A percentile compares a stretch with the other conserved stretches of the same genome.
These are phyloP conservation scores for Lobosporangium transversale DNA, from an alignment of 192 early-diverging fungal genomes.

Conservation along the genomic window DNA sequence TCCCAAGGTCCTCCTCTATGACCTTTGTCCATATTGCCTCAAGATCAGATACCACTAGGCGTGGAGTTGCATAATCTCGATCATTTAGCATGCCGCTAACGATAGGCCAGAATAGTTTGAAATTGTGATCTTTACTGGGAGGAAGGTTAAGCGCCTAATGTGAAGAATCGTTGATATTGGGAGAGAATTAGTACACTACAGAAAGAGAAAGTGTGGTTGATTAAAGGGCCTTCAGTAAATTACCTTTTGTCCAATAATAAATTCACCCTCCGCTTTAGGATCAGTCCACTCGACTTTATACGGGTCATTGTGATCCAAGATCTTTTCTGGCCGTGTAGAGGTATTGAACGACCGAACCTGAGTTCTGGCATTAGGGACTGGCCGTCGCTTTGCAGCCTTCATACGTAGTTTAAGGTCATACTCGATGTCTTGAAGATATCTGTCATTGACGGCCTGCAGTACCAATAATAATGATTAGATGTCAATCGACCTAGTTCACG, in stretches of 20 bases:
- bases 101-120: constrained; percentile 77
- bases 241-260: constrained; percentile 73
- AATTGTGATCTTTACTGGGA: constrained; percentile 39
- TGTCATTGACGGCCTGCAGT: constrained; percentile 38
- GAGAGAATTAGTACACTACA: neutral
- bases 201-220: neutral
- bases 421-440: constrained; percentile 62
- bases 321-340: constrained; percentile 68
- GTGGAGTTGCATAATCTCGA: constrained; percentile 72
- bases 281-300: constrained; percentile 90
- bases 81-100: constrained; percentile 82
- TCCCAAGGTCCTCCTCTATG: constrained; percentile 74
- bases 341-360: constrained; percentile 81
- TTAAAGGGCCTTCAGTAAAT: neutral
- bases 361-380: constrained; percentile 76
- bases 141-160: constrained; percentile 63
- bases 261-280: constrained; percentile 55
- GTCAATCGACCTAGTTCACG: no score
- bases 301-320: constrained; percentile 92
- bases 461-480: neutral
- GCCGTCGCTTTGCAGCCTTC: constrained; percentile 82
- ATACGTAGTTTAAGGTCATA: constrained; percentile 80
- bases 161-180: neutral
- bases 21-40: constrained; percentile 82
- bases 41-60: constrained; percentile 78